Base-by-base conservation (phyloP, 441 rosid genomes). In the California macrophylla region DNA sequence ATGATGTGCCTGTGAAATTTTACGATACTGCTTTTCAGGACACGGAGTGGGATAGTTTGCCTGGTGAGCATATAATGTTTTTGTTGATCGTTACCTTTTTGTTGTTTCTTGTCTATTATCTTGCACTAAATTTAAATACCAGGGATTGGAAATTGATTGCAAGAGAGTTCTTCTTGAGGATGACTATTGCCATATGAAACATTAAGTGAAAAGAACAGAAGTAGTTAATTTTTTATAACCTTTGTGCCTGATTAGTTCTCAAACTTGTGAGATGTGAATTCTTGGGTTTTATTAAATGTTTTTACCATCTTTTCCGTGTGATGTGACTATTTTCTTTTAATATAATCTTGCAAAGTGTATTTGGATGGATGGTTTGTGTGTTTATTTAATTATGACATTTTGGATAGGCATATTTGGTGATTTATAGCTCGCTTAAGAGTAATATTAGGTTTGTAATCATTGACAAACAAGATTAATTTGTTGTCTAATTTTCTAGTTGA, bases 41-140 rank as follows among this genome's bases (percentile, higher is more conserved):
- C 79, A 83, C 96, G 1, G 84, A 83, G 26, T 94, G 97, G 99
- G 70, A 74, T 30, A 80, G 82, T 76, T 84, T 94, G 73, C 97
- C 94, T 3, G 99, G 98, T 92, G 72, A 70, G 61, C n/a, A 61
- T 66, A 42, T 64, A 10, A 9, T 25, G 15, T 64, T 64, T 32
- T 64, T 32, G 25, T 8, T 29, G 5, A 4, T 30, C 32, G 20
- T 64, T 28, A 3, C 42, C 1, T 61, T 32, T 64, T 6, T n/a
- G 25, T 64, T 15, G 42, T 64, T 29, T 32, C n/a, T n/a, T n/a
- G n/a, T 16, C 23, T 64, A 63, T 28, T 28, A 15, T 64, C 42
- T 71, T 63, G 2, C 70, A 6, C 65, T 28, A 15, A 1, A 25
- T 66, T 30, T 26, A 64, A 52, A 16, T 71, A 29, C 64, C 45